These are phyloP conservation scores for Actinomortierella ambigua DNA, from an alignment of 371 early-diverging fungal species.

Conservation along the genomic window DNA sequence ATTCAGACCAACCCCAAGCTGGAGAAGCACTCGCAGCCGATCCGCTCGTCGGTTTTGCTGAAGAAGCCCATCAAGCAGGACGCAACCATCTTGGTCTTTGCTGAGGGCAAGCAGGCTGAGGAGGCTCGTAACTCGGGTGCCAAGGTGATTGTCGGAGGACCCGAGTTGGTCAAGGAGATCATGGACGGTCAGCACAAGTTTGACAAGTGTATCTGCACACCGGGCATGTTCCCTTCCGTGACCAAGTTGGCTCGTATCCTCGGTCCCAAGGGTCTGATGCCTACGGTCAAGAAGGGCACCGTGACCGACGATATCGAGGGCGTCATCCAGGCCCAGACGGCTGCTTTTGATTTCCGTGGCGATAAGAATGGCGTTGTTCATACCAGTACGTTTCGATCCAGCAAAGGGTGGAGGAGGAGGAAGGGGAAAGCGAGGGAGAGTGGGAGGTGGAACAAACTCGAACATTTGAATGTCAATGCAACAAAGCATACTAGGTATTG, in stretches of 20 bases:
- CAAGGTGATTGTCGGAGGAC: constrained; percentile 80
- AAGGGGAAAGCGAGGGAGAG: constrained; percentile 9
- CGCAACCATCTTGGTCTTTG: constrained; percentile 74
- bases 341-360: constrained; percentile 77
- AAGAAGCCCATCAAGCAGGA: constrained; percentile 71
- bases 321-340: constrained; percentile 65
- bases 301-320: constrained; percentile 74
- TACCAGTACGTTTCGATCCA: constrained; percentile 53
- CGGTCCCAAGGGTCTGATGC: constrained; percentile 97
- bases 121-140: constrained; percentile 85
- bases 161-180: constrained; percentile 83
- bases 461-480: background rate
- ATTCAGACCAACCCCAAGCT: constrained; percentile 57
- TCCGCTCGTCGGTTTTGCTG: constrained; percentile 75
- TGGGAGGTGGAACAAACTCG: background rate
- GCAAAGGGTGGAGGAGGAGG: background rate
- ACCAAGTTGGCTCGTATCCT: constrained; percentile 90
- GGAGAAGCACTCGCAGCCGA: constrained; percentile 76
- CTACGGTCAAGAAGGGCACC: constrained; percentile 90
- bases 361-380: constrained; percentile 77
- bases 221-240: constrained; percentile 87
- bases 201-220: constrained; percentile 88
- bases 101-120: constrained; percentile 80
- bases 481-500: background rate
- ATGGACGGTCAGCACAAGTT: constrained; percentile 71